phyloP scores from a whole-genome alignment of 169 alveolate genomes.

The Plasmodium sp. region DNA sequence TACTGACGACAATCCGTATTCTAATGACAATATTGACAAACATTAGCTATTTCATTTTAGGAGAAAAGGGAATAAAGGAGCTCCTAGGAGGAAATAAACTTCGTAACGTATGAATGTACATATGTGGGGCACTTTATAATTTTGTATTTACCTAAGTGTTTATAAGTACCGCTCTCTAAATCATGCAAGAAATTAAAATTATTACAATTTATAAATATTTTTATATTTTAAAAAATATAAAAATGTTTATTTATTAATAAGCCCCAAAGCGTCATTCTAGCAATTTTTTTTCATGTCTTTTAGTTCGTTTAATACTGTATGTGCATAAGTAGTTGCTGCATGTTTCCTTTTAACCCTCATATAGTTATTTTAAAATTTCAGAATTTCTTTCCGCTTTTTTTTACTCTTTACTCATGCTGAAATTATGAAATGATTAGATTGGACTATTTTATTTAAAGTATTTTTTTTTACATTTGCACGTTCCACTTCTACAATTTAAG shows the following conservation, averaged over 20 bases:
- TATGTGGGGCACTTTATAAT: neutral
- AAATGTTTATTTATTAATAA: constrained; percentile 5
- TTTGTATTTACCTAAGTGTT: neutral
- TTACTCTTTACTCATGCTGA: neutral
- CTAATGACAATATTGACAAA: neutral
- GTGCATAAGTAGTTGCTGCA: neutral
- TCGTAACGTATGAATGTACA: neutral
- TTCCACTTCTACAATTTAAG: neutral
- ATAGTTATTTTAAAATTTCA: constrained; percentile 2
- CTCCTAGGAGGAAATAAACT: neutral
- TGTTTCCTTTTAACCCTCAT: neutral
- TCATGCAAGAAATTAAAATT: neutral
- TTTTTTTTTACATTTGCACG: constrained; percentile 3
- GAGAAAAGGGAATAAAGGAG: neutral
- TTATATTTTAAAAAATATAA: constrained; percentile 8
- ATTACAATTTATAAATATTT: constrained; percentile 1
- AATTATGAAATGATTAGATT: neutral
- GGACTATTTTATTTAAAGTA: neutral
- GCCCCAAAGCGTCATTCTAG: neutral
- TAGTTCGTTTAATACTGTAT: neutral
- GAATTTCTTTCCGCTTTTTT: neutral
- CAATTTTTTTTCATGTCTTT: constrained; percentile 6
- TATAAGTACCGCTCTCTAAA: neutral
- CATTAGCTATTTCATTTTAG: neutral
- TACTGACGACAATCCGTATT: neutral